Conservation (phyloP, 371 early-diverging fungal species). For the Coemansia sp. region DNA sequence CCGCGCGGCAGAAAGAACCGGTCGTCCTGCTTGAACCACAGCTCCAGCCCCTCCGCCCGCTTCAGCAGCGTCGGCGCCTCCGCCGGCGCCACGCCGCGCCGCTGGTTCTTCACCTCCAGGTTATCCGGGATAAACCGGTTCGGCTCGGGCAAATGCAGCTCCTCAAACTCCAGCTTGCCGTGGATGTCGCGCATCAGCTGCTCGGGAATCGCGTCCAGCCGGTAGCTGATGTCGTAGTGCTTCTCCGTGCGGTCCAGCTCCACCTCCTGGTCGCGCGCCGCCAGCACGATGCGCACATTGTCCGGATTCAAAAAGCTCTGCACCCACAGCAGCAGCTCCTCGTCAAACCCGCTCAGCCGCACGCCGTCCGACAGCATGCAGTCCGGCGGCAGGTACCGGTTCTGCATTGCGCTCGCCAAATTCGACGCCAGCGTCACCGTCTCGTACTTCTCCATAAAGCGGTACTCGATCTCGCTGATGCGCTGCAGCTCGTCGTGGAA, state of each 20-base stretch:
- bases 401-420: slow-evolving; percentile 55
- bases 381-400: slow-evolving; percentile 61
- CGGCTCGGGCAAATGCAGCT: slow-evolving; percentile 68
- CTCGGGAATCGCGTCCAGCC: slow-evolving; percentile 62
- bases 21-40: slow-evolving; percentile 96
- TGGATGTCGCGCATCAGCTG: slow-evolving; percentile 58
- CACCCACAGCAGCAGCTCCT: slow-evolving; percentile 60
- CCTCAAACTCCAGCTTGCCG: slow-evolving; percentile 54
- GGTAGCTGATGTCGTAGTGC: slow-evolving; percentile 86
- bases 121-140: slow-evolving; percentile 85
- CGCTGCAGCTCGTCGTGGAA: slow-evolving; percentile 74
- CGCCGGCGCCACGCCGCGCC: slow-evolving; percentile 51
- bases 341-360: slow-evolving; percentile 63
- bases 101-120: slow-evolving; percentile 48
- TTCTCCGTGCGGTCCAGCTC: slow-evolving; percentile 58
- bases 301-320: slow-evolving; percentile 65
- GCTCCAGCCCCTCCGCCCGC: slow-evolving; percentile 49
- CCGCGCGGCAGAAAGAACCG: slow-evolving; percentile 62
- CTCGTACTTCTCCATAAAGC: slow-evolving; percentile 75
- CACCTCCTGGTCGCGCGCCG: slow-evolving; percentile 22
- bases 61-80: slow-evolving; percentile 63
- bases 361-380: slow-evolving; percentile 71
- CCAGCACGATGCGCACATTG: slow-evolving; percentile 61
- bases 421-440: slow-evolving; percentile 43
- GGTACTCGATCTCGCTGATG: slow-evolving; percentile 69